Conservation (phyloP, 2,329 filamentous ascomycete species). For the Davidsoniella australis region DNA sequence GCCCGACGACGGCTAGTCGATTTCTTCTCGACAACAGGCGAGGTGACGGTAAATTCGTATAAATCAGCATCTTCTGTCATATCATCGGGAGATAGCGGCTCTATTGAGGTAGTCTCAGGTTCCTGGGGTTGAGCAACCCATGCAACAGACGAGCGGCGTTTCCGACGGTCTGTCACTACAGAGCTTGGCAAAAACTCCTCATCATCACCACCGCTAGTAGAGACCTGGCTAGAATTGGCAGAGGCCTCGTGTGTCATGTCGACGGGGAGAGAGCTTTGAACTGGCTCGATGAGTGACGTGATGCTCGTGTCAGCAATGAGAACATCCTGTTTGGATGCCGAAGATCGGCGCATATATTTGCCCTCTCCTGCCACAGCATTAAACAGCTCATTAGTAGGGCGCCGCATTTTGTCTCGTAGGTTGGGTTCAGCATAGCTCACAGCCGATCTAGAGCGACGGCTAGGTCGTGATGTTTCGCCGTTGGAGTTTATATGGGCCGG, state of each 20-base stretch:
- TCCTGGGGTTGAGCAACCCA: constrained; percentile 1
- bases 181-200: constrained; percentile 17
- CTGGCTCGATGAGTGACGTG: no score
- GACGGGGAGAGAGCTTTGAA: neutral
- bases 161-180: constrained; percentile 24
- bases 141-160: constrained; percentile 22
- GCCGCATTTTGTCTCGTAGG: constrained; percentile 66
- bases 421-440: constrained; percentile 75
- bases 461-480: constrained; percentile 44
- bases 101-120: neutral
- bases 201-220: neutral
- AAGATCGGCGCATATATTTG: constrained; percentile 28
- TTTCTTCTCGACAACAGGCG: constrained; percentile 21
- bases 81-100: neutral
- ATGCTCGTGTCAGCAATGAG: neutral
- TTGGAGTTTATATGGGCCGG: constrained; percentile 37
- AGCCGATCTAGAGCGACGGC: constrained; percentile 46
- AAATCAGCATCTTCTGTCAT: constrained; percentile 23
- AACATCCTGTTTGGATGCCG: constrained; percentile 10
- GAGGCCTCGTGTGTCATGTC: neutral
- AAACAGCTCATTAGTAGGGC: constrained; percentile 58
- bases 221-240: neutral
- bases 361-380: constrained; percentile 56
- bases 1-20: constrained; percentile 6
- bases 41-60: constrained; percentile 37